These are phyloP conservation scores for Lactarius psammicola DNA, from an alignment of 768 basidiomycete species.

Conservation along the genomic window DNA sequence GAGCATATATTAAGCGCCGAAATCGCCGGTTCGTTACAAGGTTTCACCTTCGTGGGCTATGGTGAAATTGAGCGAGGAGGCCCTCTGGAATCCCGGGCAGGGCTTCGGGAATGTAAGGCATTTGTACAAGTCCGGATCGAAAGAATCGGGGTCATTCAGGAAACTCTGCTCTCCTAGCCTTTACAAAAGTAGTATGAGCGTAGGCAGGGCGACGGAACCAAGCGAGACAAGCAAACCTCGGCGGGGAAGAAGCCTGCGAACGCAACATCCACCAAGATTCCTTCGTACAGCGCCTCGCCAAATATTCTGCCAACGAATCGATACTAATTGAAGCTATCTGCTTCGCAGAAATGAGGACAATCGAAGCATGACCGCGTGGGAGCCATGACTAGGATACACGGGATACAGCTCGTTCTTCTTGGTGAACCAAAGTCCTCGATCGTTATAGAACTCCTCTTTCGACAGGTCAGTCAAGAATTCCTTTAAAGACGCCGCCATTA, in stretches of 20 bases:
- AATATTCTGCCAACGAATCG: constrained; percentile 89
- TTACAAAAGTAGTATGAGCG: constrained; percentile 38
- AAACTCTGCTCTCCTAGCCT: constrained; percentile 93
- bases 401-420: constrained; percentile 96
- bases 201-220: not conserved
- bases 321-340: constrained; percentile 87
- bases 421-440: constrained; percentile 90
- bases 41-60: no score
- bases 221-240: no score
- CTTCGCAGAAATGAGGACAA: constrained; percentile 39
- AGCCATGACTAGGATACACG: constrained; percentile 86
- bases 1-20: no score
- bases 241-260: no score
- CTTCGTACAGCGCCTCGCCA: constrained; percentile 95
- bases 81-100: constrained; percentile 82
- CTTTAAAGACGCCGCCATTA: constrained; percentile 96
- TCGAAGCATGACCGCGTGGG: constrained; percentile 55
- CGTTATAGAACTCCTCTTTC: constrained; percentile 92
- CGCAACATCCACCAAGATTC: constrained; percentile 90
- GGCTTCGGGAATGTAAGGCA: constrained; percentile 93
- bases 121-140: constrained; percentile 90
- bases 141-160: constrained; percentile 86
- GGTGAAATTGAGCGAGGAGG: constrained; percentile 84
- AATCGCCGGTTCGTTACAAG: no score
- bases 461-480: constrained; percentile 93